Evolutionary conservation across 108 stramenopile species (phyloP), one percentile per base, ranked within the genome.

Genomic region (Nitzschia inconspicua): DNA sequence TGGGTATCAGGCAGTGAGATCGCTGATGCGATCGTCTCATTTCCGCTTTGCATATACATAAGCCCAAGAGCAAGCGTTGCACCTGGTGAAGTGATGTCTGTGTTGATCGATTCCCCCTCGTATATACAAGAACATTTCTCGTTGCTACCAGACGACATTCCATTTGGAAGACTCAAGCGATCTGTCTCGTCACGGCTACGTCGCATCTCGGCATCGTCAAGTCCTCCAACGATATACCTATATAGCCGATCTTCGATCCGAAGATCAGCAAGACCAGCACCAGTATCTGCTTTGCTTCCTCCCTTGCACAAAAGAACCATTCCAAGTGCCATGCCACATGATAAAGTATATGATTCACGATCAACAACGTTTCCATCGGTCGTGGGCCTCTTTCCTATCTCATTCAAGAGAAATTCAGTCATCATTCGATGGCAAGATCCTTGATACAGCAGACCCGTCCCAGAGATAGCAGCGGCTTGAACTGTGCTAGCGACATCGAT

Each of bases 341-440:
- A 75, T 20, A 97, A 80, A 7, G 85, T 75, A 64, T 94, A 94
- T 3, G 82, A 73, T 63, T 99, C 98, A 36, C 97, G 78, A 57
- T 95, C 92, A 57, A 75, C 67, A 2, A 81, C 62, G 55, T 72
- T 85, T 37, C 67, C 62, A 50, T 95, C 96, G 39, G 76, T 85
- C 7, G 49, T 54, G 3, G 95, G 93, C 36, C 80, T 74, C 47
- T 83, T 87, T 48, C 89, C 91, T 32, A 99, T 96, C 57, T 99
- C 97, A 34, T 86, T 93, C 43, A 99, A 65, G 18, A 99, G 71
- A 57, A 99, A 99, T 50, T 99, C 97, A 1, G 95, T 96, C 95
- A 99, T 97, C 75, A 98, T 79, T 28, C 97, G 77, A 65, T 99
- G 95, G 2, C 82, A 86, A 23, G 93, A 89, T 1, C 88, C 92